phyloP scores from a whole-genome alignment of 2,329 filamentous ascomycete species.

The Coniella lustricola region DNA sequence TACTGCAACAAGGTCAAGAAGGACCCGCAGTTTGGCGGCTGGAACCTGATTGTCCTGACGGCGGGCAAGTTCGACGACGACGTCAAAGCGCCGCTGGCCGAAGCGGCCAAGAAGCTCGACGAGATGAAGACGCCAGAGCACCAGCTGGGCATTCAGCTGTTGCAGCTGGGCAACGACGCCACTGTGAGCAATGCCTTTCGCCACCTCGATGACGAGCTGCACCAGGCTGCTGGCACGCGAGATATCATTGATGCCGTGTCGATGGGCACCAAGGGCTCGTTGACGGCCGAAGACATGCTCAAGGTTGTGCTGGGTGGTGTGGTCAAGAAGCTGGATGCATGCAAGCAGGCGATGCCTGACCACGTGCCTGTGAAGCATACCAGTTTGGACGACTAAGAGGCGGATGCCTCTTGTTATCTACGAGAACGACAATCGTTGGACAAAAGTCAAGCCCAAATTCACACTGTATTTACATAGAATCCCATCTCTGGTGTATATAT shows the following conservation, averaged over 20 bases:
- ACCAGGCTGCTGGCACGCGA: conserved; percentile 11
- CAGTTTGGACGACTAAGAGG: conserved; percentile 3
- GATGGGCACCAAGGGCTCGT: conserved; percentile 4
- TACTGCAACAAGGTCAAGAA: conserved; percentile 22
- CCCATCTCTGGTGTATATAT: background rate
- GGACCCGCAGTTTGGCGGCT: conserved; percentile 20
- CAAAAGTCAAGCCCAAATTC: too few relatives aligned
- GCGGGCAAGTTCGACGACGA: conserved; percentile 19
- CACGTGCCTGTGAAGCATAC: conserved; percentile 6
- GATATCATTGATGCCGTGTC: conserved; percentile 16
- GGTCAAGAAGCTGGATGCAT: conserved; percentile 17
- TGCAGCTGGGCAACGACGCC: conserved; percentile 15
- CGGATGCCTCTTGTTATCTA: background rate
- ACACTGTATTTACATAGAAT: background rate
- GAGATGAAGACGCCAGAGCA: conserved; percentile 15
- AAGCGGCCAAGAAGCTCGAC: conserved; percentile 15
- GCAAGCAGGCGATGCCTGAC: conserved; percentile 9
- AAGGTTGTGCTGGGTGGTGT: conserved; percentile 18
- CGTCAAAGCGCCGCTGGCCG: conserved; percentile 12
- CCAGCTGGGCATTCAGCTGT: conserved; percentile 18
- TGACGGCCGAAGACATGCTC: conserved; percentile 15
- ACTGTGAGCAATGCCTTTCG: conserved; percentile 11
- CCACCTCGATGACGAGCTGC: conserved; percentile 18
- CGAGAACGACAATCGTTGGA: too few relatives aligned
- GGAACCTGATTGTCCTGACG: conserved; percentile 23